Evolutionary conservation across 805 yeast species (phyloP).

Genomic region (Ogataea pignaliae): DNA sequence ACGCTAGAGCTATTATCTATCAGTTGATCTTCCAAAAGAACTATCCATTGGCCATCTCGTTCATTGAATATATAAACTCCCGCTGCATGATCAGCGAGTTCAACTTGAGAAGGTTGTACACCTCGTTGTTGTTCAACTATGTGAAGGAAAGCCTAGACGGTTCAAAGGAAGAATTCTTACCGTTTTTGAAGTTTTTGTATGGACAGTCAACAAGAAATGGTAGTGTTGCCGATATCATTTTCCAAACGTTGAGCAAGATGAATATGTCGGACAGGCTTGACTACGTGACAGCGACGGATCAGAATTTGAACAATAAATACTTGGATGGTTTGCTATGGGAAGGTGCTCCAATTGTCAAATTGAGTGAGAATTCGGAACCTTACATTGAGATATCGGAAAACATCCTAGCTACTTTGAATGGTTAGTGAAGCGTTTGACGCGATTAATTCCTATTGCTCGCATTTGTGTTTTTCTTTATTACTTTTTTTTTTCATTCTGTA

Average conservation of each 20-base stretch:
- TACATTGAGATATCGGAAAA: background rate
- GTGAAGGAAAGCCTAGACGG: background rate
- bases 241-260: background rate
- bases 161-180: background rate
- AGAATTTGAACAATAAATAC: constrained; percentile 3
- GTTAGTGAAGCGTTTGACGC: no score
- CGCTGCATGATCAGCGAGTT: background rate
- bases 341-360: background rate
- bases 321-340: constrained; percentile 7
- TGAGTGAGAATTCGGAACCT: constrained; percentile 2
- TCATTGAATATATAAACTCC: background rate
- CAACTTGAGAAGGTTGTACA: background rate
- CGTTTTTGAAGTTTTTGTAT: background rate
- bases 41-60: background rate
- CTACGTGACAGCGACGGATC: constrained; percentile 4
- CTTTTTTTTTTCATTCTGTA: no score
- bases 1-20: background rate
- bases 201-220: background rate
- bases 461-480: no score
- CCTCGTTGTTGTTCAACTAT: background rate
- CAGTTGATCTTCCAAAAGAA: background rate
- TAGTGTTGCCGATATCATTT: background rate
- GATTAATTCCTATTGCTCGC: no score
- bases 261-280: background rate
- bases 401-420: no score